These are phyloP conservation scores for Glycine tomentella DNA, from an alignment of 306 rosid genomes.

Conservation along the genomic window DNA sequence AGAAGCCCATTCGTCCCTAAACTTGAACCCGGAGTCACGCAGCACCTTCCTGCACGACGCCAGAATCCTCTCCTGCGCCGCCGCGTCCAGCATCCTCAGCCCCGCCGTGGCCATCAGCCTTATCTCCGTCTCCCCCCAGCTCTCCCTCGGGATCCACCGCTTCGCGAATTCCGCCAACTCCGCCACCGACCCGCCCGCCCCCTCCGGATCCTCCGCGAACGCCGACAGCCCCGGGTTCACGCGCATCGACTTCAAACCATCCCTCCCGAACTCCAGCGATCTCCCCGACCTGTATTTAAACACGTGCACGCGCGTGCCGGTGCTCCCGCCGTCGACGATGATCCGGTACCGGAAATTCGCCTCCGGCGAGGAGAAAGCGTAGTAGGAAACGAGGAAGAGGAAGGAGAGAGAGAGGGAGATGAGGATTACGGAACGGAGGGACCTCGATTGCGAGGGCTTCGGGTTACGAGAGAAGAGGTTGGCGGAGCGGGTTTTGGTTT, in stretches of 20 bases:
- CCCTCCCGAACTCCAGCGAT: slow-evolving; percentile 58
- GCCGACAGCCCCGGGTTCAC: slow-evolving; percentile 87
- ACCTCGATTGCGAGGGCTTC: slow-evolving; percentile 21
- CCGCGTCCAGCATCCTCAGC: slow-evolving; percentile 65
- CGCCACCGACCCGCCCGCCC: slow-evolving; percentile 66
- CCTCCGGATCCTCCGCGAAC: slow-evolving; percentile 61
- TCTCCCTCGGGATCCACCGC: slow-evolving; percentile 66
- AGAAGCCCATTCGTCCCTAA: slow-evolving; percentile 88
- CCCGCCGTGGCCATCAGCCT: slow-evolving; percentile 99
- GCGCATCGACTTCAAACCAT: slow-evolving; percentile 67
- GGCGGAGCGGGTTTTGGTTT: slow-evolving; percentile 55
- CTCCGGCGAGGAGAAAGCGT: slow-evolving; percentile 15
- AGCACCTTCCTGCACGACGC: slow-evolving; percentile 71
- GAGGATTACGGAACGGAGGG: slow-evolving; percentile 31
- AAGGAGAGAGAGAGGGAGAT: slow-evolving; percentile 18
- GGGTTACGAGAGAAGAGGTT: slow-evolving; percentile 68
- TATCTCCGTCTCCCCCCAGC: slow-evolving; percentile 76
- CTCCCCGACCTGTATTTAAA: slow-evolving; percentile 51
- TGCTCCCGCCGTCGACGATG: slow-evolving; percentile 90
- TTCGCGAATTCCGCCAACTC: slow-evolving; percentile 78
- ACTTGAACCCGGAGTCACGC: slow-evolving; percentile 69
- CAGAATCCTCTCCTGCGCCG: slow-evolving; percentile 65
- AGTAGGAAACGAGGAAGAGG: slow-evolving; percentile 12
- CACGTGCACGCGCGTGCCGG: slow-evolving; percentile 86
- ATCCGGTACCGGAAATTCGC: slow-evolving; percentile 57